Base-by-base conservation (phyloP, 495 filamentous ascomycete species). In the Talaromyces liani region DNA sequence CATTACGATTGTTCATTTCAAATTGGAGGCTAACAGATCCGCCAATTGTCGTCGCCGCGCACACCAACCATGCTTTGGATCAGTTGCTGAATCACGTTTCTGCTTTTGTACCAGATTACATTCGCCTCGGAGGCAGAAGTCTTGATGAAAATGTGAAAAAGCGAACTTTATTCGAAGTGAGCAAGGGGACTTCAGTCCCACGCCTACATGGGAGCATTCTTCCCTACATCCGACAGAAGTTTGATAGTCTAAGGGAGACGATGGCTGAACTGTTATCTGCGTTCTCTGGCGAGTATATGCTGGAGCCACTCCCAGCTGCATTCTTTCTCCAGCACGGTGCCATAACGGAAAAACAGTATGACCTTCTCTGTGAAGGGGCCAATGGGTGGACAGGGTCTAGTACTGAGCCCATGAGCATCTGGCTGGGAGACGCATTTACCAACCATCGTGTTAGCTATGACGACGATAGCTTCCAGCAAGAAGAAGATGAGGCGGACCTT, bases 61-160 rank as follows among this genome's bases (percentile, higher is more conserved):
- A 97, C 66, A 97, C 93, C 3, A 98, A 98, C 64, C 92, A 98
- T 73, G 93, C 94, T 0, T 73, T 97, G 0, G 93, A 97, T 67
- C 94, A 97, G 68, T 73, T 97, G 1, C 79, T 98, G 14, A 76
- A 75, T 4, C 85, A 88, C 56, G 75, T 96, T 22, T 78, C 88
- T 1, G 63, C 76, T 2, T 86, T 87, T 58, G 90, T 90, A 58
- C 75, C 78, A 1, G 79, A 86, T 4, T 87, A 93, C 60, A 76
- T 93, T 47, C 89, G 93, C 6, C 76, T 98, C 18, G 93, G 93
- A n/a, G 85, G 86, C 6, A 82, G 91, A 66, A 86, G 81, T n/a
- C 87, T 81, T 6, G 88, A 89, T 62, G 73, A 80, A 12, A 80
- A 84, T 0, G 78, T 85, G 16, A 87, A 92, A 66, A 84, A 87